Base-by-base conservation (phyloP, 2,329 filamentous ascomycete species). In the Epichloe uncinata region DNA sequence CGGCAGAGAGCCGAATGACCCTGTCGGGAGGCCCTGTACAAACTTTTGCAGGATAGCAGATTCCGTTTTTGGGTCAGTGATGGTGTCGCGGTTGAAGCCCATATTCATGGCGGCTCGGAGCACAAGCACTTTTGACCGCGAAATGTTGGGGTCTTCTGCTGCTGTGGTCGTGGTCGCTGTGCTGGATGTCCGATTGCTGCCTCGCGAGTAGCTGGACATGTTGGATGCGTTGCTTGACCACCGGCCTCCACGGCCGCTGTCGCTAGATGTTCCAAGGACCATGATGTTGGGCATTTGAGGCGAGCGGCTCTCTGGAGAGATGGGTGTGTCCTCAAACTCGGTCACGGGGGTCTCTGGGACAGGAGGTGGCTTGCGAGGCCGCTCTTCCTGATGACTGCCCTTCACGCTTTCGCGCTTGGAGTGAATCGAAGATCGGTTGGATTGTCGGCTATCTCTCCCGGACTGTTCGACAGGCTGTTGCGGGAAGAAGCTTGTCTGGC, bases 281-380 rank as follows among this genome's bases (percentile, higher is more conserved):
- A 95, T 75, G 57, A 96, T 95, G 60, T 95, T 94, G 5, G 88
- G 90, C 49, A 89, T 78, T 38, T 81, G 82, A 0, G 83, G 79
- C 7, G 78, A 84, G 42, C 83, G 79, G 56, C 86, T 86, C 50
- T 91, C 87, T 0, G 85, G 85, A 0, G 89, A 94, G 42, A 88
- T 79, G 4, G 87, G 83, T 0, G 85, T 88, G 61, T 97, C 90
- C 64, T 96, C 91, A 58, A 96, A 96, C 57, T 96, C 89, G 5
- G 90, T 97, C 0, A 91, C 91, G 0, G 90, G 0, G 0, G 90
- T 97, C 68, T 97, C 91, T 1, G 90, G 90, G 4, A 82, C 76
- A 2, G 69, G 68, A 3, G 65, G 68, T 16, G 67, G 64, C 49
- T 72, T 75, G 49, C 70, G 69, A 57, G 72, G 63, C 62, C 69